A percentile compares a stretch with the other conserved stretches of the same genome.
Conservation (phyloP, 2,329 filamentous ascomycete species). For the Claviceps sp. region DNA sequence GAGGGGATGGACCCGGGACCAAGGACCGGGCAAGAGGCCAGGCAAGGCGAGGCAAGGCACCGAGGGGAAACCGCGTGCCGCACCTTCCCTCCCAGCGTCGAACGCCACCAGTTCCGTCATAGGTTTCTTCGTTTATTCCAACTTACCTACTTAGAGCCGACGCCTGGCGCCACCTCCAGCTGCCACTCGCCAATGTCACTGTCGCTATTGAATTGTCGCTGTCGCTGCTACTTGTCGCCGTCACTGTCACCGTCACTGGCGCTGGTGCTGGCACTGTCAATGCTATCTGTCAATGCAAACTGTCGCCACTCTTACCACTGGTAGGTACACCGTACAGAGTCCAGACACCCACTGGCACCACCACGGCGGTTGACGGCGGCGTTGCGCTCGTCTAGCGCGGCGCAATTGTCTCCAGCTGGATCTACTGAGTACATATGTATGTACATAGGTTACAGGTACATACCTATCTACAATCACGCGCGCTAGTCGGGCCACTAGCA, state of each 20-base stretch:
- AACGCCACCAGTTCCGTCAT: no score
- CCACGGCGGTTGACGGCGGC: background rate
- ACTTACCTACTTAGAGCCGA: no score
- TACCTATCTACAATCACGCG: background rate
- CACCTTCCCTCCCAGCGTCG: background rate
- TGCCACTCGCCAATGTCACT: no score
- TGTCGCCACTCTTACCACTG: background rate
- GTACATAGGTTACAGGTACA: no score
- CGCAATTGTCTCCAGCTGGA: no score
- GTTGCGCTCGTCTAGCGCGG: background rate
- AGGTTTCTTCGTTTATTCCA: no score
- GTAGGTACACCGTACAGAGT: background rate
- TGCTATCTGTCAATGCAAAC: background rate
- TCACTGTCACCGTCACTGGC: no score
- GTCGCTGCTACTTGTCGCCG: no score
- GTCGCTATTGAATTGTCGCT: no score
- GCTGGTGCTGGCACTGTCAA: no score
- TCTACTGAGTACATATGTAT: no score
- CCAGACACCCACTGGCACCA: background rate
- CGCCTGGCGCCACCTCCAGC: no score
- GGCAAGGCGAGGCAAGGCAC: background rate
- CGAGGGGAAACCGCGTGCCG: background rate
- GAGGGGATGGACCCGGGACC: slow-evolving; percentile 5
- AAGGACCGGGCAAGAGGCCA: slow-evolving; percentile 3
- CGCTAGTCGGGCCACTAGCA: background rate